These are phyloP conservation scores for Cutaneotrichosporon curvatum DNA, from an alignment of 1,284 basidiomycete species.

Conservation along the genomic window DNA sequence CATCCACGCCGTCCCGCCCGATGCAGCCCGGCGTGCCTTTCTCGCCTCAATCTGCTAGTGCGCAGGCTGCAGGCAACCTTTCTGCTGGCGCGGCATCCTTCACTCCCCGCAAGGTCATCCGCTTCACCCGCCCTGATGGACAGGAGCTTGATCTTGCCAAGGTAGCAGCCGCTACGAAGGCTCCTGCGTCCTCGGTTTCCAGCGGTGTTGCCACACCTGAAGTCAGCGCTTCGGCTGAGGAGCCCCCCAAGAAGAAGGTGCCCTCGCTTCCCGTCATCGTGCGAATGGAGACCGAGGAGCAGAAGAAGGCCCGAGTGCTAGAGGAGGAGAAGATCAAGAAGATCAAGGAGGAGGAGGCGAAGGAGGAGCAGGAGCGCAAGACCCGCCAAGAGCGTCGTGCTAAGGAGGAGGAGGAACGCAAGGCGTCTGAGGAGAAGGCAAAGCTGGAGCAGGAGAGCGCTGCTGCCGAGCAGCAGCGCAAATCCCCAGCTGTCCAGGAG, in stretches of 20 bases:
- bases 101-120: slow-evolving; percentile 39
- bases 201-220: slow-evolving; percentile 28
- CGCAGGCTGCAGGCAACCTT: slow-evolving; percentile 16
- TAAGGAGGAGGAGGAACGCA: slow-evolving; percentile 22
- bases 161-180: slow-evolving; percentile 28
- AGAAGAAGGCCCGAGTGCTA: slow-evolving; percentile 43
- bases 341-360: slow-evolving; percentile 37
- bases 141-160: slow-evolving; percentile 38
- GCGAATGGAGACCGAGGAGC: slow-evolving; percentile 51
- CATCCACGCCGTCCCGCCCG: slow-evolving; percentile 31
- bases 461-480: background rate
- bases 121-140: slow-evolving; percentile 43
- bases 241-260: slow-evolving; percentile 29
- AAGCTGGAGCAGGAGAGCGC: slow-evolving; percentile 49
- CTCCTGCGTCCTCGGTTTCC: slow-evolving; percentile 17
- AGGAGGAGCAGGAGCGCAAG: slow-evolving; percentile 41
- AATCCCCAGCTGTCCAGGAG: no score
- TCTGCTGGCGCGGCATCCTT: slow-evolving; percentile 35
- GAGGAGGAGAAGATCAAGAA: slow-evolving; percentile 39
- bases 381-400: slow-evolving; percentile 34
- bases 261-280: slow-evolving; percentile 39
- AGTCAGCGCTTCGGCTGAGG: slow-evolving; percentile 1
- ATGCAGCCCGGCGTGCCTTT: slow-evolving; percentile 20
- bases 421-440: slow-evolving; percentile 47
- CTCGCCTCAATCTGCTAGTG: slow-evolving; percentile 21